Base-by-base conservation (phyloP, 192 early-diverging fungal species). In the Diversispora epigaea region DNA sequence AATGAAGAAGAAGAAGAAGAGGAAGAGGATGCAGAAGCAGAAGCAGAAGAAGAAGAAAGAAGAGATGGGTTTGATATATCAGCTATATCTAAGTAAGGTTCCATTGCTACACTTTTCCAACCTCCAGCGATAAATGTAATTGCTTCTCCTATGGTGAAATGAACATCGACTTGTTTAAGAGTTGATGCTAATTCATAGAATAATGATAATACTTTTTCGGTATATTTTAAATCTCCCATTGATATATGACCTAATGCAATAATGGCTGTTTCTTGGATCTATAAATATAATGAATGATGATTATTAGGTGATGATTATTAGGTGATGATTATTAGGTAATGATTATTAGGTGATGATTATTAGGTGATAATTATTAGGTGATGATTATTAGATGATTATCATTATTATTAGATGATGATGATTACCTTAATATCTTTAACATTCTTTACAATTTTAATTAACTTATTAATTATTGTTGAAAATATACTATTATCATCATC, bases 61-160 rank as follows among this genome's bases (percentile, higher is more conserved):
- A 32, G 25, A 32, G 25, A 2, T 32, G 25, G 25, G 2, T 32
- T 32, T 32, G 25, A 32, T 32, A 32, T 32, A 60, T 86, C 87
- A 0, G 87, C 87, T 47, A 94, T 86, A 80, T 95, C 94, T 17
- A 90, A 84, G 77, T 86, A 89, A 50, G 87, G 85, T 56, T 86
- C 78, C 88, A 95, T 87, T 40, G 84, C 80, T 12, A 85, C 72
- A 9, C 91, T 87, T n/a, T 84, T 67, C 84, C 91, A 94, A 6
- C 92, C 91, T 62, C 80, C 83, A 6, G 87, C 80, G 15, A 86
- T 76, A 7, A 80, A 80, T 0, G 91, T 87, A 63, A 95, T 76
- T 0, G 95, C 90, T 75, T 95, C 94, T 32, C 95, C 96, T 47
- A 93, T 85, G 12, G 89, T 88, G 76, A 98, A 96, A 66, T 94